phyloP scores from a whole-genome alignment of 2,329 filamentous ascomycete species.

The Neoscytalidium dimidiatum region DNA sequence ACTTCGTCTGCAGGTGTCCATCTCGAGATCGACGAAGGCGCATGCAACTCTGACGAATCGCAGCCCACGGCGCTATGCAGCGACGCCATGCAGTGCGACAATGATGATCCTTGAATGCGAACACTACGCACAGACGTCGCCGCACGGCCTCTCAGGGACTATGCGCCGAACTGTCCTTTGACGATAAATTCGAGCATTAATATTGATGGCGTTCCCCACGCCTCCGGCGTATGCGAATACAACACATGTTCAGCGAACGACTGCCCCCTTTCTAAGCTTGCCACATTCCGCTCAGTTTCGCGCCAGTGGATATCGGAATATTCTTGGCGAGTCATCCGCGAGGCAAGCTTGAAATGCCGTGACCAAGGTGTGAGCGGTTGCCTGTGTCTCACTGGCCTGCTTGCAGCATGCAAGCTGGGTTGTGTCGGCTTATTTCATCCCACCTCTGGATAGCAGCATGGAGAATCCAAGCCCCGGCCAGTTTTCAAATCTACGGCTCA shows the following conservation, averaged over 20 bases:
- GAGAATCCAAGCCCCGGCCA: neutral
- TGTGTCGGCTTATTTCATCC: neutral
- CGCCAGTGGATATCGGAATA: neutral
- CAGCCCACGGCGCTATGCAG: neutral
- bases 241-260: too few relatives aligned
- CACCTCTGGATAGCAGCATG: neutral
- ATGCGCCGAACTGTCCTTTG: neutral
- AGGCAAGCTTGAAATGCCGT: neutral
- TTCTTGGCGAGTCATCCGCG: too few relatives aligned
- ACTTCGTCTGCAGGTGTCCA: neutral
- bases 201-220: neutral
- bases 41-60: constrained; percentile 1
- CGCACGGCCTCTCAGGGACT: neutral
- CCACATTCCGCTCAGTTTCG: too few relatives aligned
- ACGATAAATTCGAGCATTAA: neutral
- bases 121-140: constrained; percentile 5
- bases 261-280: too few relatives aligned
- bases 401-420: constrained; percentile 9
- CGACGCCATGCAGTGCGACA: constrained; percentile 3
- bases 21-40: neutral
- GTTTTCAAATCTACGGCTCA: neutral
- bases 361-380: neutral
- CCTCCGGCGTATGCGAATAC: too few relatives aligned
- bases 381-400: neutral
- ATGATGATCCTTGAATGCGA: constrained; percentile 11